Evolutionary conservation across 1,284 basidiomycete genomes (phyloP), one percentile per base, ranked within the genome.

Genomic region (Sporisorium exsertum): DNA sequence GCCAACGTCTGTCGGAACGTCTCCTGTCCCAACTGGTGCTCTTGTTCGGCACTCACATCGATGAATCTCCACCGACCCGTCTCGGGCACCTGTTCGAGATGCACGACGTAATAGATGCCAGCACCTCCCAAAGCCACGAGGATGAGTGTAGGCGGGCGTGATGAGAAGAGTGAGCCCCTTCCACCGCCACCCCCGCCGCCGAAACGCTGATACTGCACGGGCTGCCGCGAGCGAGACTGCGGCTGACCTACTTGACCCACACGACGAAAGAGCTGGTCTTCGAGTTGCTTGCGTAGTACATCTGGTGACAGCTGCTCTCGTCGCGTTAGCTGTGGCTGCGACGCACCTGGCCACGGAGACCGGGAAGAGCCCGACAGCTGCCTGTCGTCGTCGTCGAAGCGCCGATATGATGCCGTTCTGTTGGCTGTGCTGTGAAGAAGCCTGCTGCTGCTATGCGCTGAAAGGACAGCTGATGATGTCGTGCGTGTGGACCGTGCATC

Each of bases 1-100:
- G 87, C 60, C 5, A 91, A 82, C 1, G 91, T 87, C 69, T 91
- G 83, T 12, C 87, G 67, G 79, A 90, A 89, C 1, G 89, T 86
- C 32, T 89, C 65, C 57, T 89, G 85, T 9, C 87, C 90, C 71
- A 84, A 72, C 53, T 72, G 27, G 18, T 63, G 61, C 70, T 85
- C 84, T 29, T 83, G 75, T 12, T 52, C 54, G 12, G 75, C 32
- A 29, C 64, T 64, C 12, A 84, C 80, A 43, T 85, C 81, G 54
- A 82, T 82, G 50, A 85, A 85, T 5, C 84, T 65, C 78, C 76
- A 81, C 43, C 84, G 72, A 12, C 81, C 81, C 12, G 83, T 84
- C 27, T 75, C 61, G 2, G 82, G 82, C 6, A 85, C 84, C 47
- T 78, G 55, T 40, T 85, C 80, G 18, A 85, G 74, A 63, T 85